Percentiles rank a stretch among this genome's conserved stretches.
phyloP scores from a whole-genome alignment of 495 filamentous ascomycete genomes.

The Cairneyella variabilis region DNA sequence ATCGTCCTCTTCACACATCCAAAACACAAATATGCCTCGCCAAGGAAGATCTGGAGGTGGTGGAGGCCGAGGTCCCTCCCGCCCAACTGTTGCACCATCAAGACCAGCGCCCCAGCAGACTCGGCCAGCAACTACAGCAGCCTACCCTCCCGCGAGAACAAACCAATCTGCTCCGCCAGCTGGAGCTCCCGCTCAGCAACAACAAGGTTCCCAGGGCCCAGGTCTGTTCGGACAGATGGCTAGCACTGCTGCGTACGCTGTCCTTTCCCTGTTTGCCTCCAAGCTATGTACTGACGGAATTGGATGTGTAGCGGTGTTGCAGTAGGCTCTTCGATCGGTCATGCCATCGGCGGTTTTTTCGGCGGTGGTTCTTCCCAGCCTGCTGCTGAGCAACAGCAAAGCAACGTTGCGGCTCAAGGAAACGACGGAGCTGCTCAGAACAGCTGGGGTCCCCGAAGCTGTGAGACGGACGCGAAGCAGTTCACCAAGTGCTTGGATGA shows the following conservation, averaged over 20 bases:
- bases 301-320: constrained; percentile 80
- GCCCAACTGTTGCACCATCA: constrained; percentile 62
- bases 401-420: constrained; percentile 36
- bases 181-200: constrained; percentile 31
- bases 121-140: constrained; percentile 62
- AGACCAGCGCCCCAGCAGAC: constrained; percentile 60
- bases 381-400: constrained; percentile 43
- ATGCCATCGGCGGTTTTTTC: constrained; percentile 85
- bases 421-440: constrained; percentile 35
- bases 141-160: constrained; percentile 44
- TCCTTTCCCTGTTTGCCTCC: not conserved
- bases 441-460: constrained; percentile 47
- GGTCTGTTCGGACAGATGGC: constrained; percentile 85
- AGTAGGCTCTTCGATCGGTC: constrained; percentile 89
- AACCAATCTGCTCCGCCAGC: constrained; percentile 37
- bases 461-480: constrained; percentile 71
- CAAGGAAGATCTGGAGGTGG: constrained; percentile 64
- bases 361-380: constrained; percentile 62
- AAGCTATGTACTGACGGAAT: constrained; percentile 13
- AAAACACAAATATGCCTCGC: constrained; percentile 60
- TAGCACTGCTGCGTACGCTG: constrained; percentile 74
- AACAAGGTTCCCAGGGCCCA: constrained; percentile 49
- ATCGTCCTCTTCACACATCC: not conserved
- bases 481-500: constrained; percentile 97
- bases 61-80: constrained; percentile 58